A percentile compares a stretch with the other conserved stretches of the same genome.
Conservation (phyloP, 2,329 filamentous ascomycete species). For the Trichoderma sp. region DNA sequence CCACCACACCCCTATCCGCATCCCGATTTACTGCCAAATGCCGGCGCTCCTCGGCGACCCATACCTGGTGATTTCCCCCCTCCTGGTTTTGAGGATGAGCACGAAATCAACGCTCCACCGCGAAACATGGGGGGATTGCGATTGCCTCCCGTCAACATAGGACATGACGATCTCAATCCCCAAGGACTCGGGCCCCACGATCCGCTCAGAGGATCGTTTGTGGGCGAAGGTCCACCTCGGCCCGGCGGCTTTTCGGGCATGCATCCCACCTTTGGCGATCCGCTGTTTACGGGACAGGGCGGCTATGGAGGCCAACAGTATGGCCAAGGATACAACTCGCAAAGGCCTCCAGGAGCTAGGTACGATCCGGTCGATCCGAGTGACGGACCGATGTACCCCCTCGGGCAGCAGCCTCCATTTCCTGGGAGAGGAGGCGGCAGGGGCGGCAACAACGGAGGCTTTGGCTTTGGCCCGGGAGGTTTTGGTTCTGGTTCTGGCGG, state of each 20-base stretch:
- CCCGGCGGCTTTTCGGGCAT: constrained; percentile 72
- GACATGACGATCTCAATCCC: constrained; percentile 84
- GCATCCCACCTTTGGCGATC: constrained; percentile 95
- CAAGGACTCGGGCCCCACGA: constrained; percentile 82
- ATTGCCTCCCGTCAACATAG: constrained; percentile 64
- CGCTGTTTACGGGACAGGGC: constrained; percentile 66
- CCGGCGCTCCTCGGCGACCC: constrained; percentile 51
- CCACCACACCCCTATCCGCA: constrained; percentile 46
- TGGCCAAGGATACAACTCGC: constrained; percentile 52
- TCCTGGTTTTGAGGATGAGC: constrained; percentile 90
- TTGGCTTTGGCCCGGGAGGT: too few relatives aligned
- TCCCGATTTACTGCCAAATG: constrained; percentile 63
- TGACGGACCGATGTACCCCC: constrained; percentile 46
- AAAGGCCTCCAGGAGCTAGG: constrained; percentile 81
- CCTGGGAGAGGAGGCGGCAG: constrained; percentile 32
- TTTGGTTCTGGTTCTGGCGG: neutral
- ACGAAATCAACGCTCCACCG: constrained; percentile 69
- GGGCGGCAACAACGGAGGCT: too few relatives aligned
- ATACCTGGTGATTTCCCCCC: constrained; percentile 68
- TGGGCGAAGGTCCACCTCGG: constrained; percentile 57
- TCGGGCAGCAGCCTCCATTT: constrained; percentile 24
- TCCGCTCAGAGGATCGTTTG: constrained; percentile 68
- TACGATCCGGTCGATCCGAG: constrained; percentile 86
- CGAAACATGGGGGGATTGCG: constrained; percentile 41
- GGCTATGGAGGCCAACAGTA: constrained; percentile 41